Evolutionary conservation across 495 filamentous ascomycete species (phyloP).

Genomic region (Polyplosphaeria fusca): DNA sequence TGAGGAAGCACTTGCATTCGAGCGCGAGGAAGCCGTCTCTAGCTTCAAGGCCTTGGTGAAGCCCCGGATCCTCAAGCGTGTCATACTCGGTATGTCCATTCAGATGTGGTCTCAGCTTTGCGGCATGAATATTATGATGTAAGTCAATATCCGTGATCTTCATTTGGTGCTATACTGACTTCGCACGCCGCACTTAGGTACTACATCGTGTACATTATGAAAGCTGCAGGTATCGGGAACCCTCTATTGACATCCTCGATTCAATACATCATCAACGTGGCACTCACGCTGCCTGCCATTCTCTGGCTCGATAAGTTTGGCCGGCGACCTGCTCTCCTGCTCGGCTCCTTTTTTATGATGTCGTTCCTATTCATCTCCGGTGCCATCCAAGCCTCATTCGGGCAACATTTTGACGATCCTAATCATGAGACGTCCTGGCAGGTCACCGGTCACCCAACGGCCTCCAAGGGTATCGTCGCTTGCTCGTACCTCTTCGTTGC

Average conservation of each 20-base stretch:
- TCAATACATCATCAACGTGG: constrained; percentile 75
- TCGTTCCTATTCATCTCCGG: constrained; percentile 35
- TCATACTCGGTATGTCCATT: constrained; percentile 67
- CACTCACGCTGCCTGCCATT: constrained; percentile 60
- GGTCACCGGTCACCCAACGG: constrained; percentile 20
- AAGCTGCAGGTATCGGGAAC: constrained; percentile 58
- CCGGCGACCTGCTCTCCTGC: constrained; percentile 34
- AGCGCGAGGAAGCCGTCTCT: constrained; percentile 56
- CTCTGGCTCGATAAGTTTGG: constrained; percentile 40
- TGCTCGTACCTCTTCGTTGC: constrained; percentile 65
- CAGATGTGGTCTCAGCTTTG: constrained; percentile 75
- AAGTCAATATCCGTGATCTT: not conserved
- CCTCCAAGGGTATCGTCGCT: constrained; percentile 56
- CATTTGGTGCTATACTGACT: constrained; percentile 5
- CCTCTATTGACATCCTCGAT: constrained; percentile 68
- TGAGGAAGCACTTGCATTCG: constrained; percentile 60
- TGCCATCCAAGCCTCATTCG: constrained; percentile 33
- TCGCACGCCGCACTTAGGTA: too few relatives aligned
- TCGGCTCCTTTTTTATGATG: constrained; percentile 38
- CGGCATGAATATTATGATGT: constrained; percentile 73
- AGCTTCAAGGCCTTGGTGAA: constrained; percentile 58
- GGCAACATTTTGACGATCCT: constrained; percentile 23
- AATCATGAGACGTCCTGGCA: constrained; percentile 31
- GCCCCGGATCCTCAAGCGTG: constrained; percentile 64
- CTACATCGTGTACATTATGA: constrained; percentile 76